Evolutionary conservation across 345 rosid genomes (phyloP).

Genomic region (Eucalyptus pauciflora): DNA sequence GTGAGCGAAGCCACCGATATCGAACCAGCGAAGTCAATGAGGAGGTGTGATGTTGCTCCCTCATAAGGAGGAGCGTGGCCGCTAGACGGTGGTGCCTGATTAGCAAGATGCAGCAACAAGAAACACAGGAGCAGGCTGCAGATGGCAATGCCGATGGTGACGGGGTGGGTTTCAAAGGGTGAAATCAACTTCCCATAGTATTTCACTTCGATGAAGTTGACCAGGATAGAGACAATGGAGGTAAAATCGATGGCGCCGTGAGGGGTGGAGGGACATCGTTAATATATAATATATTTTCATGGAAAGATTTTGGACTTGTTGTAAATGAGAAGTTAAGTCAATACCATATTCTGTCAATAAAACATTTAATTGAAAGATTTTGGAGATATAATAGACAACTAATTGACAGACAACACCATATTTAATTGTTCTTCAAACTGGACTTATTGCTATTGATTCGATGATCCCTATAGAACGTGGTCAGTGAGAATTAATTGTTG

Average conservation of each 20-base stretch:
- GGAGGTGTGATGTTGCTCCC: not conserved
- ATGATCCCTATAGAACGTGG: no score
- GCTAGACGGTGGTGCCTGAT: not conserved
- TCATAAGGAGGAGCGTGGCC: not conserved
- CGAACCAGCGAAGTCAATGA: not conserved
- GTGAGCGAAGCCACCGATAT: not conserved
- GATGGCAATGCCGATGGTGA: not conserved
- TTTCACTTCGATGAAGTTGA: not conserved
- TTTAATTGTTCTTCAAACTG: no score
- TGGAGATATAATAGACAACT: no score
- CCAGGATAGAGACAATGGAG: not conserved
- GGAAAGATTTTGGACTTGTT: no score
- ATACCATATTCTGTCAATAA: no score
- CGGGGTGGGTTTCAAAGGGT: not conserved
- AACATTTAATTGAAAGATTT: no score
- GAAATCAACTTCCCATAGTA: not conserved
- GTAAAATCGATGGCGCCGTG: not conserved
- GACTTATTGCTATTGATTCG: no score
- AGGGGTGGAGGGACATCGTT: not conserved
- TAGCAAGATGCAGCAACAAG: not conserved
- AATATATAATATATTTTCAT: no score
- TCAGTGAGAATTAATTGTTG: no score
- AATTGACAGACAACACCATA: no score
- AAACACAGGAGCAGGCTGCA: not conserved
- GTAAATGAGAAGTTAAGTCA: no score